Evolutionary conservation across 1,284 basidiomycete species (phyloP).

Genomic region (Tilletia walkeri): DNA sequence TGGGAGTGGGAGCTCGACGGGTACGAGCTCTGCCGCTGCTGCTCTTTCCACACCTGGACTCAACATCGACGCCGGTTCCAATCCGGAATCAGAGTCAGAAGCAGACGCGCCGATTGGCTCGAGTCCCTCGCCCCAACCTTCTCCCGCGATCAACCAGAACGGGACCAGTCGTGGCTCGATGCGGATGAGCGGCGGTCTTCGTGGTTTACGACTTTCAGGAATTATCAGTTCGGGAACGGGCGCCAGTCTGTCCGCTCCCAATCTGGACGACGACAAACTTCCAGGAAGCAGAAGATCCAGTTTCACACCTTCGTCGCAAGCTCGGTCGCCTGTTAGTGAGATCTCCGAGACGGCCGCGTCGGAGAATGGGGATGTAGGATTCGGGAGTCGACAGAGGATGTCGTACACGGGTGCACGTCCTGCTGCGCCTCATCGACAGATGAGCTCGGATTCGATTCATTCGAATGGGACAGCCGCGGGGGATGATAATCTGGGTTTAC

Average conservation of each 20-base stretch:
- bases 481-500: neutral
- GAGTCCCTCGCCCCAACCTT: no score
- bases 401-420: neutral
- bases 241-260: neutral
- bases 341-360: neutral
- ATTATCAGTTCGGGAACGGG: neutral
- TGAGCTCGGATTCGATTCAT: neutral
- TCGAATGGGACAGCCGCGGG: neutral
- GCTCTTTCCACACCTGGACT: constrained; percentile 22
- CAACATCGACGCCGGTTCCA: constrained; percentile 16
- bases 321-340: constrained; percentile 2
- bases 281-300: neutral
- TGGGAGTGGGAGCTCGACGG: constrained; percentile 33
- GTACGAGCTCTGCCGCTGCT: constrained; percentile 27
- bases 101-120: neutral
- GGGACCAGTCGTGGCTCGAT: neutral
- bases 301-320: neutral
- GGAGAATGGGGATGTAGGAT: neutral
- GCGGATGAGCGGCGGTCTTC: constrained; percentile 11
- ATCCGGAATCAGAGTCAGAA: constrained; percentile 28
- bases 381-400: neutral
- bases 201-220: neutral
- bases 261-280: neutral
- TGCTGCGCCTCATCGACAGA: neutral
- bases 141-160: neutral